Percentiles rank a stretch among this genome's conserved stretches.
Conservation (phyloP, 169 alveolate species). For the Plasmodium ovale region DNA sequence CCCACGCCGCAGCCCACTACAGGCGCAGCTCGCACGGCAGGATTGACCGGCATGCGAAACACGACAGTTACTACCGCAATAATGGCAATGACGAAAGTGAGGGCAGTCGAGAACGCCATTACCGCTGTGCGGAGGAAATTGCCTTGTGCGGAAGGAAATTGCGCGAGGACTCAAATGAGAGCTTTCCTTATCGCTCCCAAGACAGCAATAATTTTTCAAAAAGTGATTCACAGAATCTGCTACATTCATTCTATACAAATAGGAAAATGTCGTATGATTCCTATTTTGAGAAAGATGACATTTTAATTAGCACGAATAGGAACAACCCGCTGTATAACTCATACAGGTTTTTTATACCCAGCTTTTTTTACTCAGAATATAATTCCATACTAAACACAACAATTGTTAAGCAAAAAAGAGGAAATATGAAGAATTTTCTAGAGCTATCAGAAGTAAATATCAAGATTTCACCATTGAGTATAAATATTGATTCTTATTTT, state of each 20-base stretch:
- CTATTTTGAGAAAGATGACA: constrained; percentile 22
- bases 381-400: constrained; percentile 36
- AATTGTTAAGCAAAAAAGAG: constrained; percentile 58
- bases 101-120: too few relatives aligned
- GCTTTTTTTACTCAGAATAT: constrained; percentile 41
- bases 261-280: constrained; percentile 13
- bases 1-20: not conserved
- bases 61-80: too few relatives aligned
- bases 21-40: not conserved
- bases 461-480: constrained; percentile 58
- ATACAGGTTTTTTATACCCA: constrained; percentile 41
- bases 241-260: constrained; percentile 1
- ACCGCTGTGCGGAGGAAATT: too few relatives aligned
- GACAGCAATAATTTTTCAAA: constrained; percentile 31
- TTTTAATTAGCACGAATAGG: constrained; percentile 32
- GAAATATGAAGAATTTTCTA: constrained; percentile 73
- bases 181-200: not conserved
- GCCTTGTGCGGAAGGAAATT: not conserved
- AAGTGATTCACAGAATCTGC: constrained; percentile 13
- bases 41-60: not conserved
- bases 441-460: constrained; percentile 65
- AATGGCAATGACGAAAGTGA: not conserved
- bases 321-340: constrained; percentile 63
- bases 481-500: constrained; percentile 75
- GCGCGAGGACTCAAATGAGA: not conserved